Evolutionary conservation across 2,329 filamentous ascomycete species (phyloP), one percentile per base, ranked within the genome.

Genomic region (Chaetothyriales sp.): DNA sequence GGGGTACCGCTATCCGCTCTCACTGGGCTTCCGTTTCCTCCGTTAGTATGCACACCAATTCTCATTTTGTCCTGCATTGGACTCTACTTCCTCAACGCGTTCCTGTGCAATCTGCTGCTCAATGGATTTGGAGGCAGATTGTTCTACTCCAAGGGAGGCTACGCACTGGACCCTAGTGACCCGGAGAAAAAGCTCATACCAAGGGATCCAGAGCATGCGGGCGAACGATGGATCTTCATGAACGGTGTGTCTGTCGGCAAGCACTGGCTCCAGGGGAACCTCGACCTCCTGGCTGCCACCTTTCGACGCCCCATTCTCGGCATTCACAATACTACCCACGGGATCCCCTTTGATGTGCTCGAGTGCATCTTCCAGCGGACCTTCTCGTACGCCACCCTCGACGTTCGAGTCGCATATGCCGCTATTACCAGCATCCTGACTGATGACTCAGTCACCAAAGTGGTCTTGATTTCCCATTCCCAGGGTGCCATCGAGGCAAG

Each of bases 211-310:
- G 72, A 62, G n/a, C 66, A 70, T 63, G 69, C 71, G 9, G 72
- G 80, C 49, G 85, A 89, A 67, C 77, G 82, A 61, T 90, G 86
- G 86, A 73, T 89, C n/a, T 89, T 85, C 63, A 66, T 89, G 49
- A 89, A 89, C 61, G 86, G 86, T 0, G 79, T 89, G 25, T 78
- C 60, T 9, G 62, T 64, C 61, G 64, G 44, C 33, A 77, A 69
- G 19, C 76, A 82, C 61, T 86, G 84, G 81, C 71, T 87, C 58
- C 77, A 82, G 66, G 76, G 70, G 55, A 89, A 86, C 59, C 69
- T 89, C 54, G 78, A 89, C 64, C 77, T 83, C 1, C 70, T 90
- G 4, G 80, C 85, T 0, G 66, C 81, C 46, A 88, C 82, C 0
- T 90, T 90, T 63, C 77, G 80, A 37, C 77, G 86, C 1, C 82